Base-by-base conservation (phyloP, 2,329 filamentous ascomycete genomes). In the Aspergillus intermedius region DNA sequence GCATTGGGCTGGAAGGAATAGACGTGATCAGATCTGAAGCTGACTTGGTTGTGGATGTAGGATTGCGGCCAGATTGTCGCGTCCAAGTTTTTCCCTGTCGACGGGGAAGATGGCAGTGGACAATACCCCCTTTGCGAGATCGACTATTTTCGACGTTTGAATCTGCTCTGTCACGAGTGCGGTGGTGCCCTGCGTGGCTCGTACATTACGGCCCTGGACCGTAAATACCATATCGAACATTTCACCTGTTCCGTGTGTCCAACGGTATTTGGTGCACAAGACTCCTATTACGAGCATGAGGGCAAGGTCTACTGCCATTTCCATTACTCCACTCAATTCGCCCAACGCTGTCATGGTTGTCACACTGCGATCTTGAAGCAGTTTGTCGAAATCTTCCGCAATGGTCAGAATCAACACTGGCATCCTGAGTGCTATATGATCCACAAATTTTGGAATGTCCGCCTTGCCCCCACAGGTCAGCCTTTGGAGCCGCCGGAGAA, bases 381-480 rank as follows among this genome's bases (percentile, higher is more conserved):
- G 68, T 98, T 98, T 67, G 93, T 98, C 52, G 93, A 98, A 70
- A 97, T 98, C 53, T 98, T 91, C 71, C 86, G 93, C 59, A 97
- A 97, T 69, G 91, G 91, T 2, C 88, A 95, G 66, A 96, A 97
- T 65, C 93, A 98, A 64, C 93, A 98, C 67, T 98, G 93, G 93
- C 93, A 98, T 66, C 93, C 93, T 2, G 93, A 98, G 71, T 98
- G 93, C 70, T 98, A 98, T 71, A 98, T 98, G 93, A 98, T 98
- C 54, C 93, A 98, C 74, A 98, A 98, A 64, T 98, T 97, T 71
- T 98, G 93, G 93, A 98, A 97, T 65, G 93, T 98, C 51, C 84
- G 93, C 45, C 76, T 98, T 34, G 82, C 83, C 9, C 78, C 83
- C 22, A 76, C 80, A 9, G 77, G 78, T 37, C 77, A 83, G 49